Evolutionary conservation across 768 basidiomycete species (phyloP).

Genomic region (Rhodotorula toruloides): DNA sequence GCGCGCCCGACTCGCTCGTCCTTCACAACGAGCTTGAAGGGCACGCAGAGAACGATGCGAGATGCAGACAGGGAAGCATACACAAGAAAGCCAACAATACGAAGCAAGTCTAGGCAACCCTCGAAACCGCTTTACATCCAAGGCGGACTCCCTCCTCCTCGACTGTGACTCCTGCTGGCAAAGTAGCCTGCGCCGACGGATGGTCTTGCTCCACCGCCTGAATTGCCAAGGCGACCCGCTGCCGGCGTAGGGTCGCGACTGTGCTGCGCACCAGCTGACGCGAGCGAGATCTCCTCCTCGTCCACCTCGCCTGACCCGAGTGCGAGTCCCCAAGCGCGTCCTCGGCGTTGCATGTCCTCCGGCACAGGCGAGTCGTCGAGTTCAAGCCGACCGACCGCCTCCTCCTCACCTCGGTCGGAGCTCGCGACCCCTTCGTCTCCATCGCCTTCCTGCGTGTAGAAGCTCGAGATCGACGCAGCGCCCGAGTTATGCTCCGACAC

Average conservation of each 20-base stretch:
- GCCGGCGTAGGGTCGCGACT: conserved; percentile 24
- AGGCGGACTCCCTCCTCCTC: no score
- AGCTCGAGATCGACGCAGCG: conserved; percentile 4
- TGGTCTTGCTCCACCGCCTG: background rate
- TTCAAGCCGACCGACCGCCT: conserved; percentile 30
- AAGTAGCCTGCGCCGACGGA: no score
- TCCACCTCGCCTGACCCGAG: background rate
- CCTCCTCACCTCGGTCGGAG: conserved; percentile 10
- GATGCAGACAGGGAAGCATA: no score
- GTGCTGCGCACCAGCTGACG: background rate
- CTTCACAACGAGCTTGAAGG: no score
- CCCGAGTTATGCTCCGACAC: conserved; percentile 2
- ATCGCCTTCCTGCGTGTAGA: conserved; percentile 1
- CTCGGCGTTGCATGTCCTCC: background rate
- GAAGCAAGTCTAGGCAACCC: no score
- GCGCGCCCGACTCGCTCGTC: no score
- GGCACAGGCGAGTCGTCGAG: conserved; percentile 10
- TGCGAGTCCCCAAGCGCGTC: background rate
- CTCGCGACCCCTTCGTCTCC: background rate
- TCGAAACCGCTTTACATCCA: no score
- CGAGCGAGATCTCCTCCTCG: background rate
- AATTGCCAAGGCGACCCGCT: background rate
- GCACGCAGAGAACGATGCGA: no score
- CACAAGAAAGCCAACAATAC: no score
- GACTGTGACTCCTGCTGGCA: no score